Conservation (phyloP, 768 basidiomycete species). For the Boletales sp. region DNA sequence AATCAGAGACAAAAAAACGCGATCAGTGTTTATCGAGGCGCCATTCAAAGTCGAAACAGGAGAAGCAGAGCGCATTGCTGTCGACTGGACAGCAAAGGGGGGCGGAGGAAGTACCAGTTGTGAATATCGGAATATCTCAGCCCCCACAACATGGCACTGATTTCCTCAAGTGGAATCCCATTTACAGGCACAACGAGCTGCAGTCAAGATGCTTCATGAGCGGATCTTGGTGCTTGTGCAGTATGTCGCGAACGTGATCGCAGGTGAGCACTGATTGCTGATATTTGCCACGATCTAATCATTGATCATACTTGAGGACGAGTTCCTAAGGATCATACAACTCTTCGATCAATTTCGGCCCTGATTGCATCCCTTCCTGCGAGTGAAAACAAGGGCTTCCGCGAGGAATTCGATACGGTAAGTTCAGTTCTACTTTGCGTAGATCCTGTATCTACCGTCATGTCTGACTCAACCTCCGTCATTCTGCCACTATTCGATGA, state of each 20-base stretch:
- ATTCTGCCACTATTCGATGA: conserved; percentile 1
- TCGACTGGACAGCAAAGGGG: conserved; percentile 90
- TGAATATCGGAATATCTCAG: conserved; percentile 37
- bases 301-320: conserved; percentile 44
- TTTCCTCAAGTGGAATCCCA: conserved; percentile 74
- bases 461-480: not conserved
- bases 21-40: conserved; percentile 80
- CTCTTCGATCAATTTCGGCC: conserved; percentile 80
- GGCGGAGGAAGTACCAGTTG: conserved; percentile 79
- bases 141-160: not conserved
- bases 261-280: conserved; percentile 46
- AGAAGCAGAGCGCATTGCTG: conserved; percentile 97
- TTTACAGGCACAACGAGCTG: conserved; percentile 87
- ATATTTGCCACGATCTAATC: not conserved
- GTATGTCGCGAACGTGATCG: conserved; percentile 76
- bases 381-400: conserved; percentile 77
- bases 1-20: conserved; percentile 72
- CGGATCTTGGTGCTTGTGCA: conserved; percentile 82
- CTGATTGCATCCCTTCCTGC: conserved; percentile 87
- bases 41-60: conserved; percentile 92
- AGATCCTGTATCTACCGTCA: not conserved
- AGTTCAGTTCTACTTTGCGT: conserved; percentile 16
- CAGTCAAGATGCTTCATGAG: conserved; percentile 95
- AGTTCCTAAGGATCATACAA: conserved; percentile 72
- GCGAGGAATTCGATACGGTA: conserved; percentile 87